phyloP scores from a whole-genome alignment of 225 moss, liverwort and hornwort species.

The Pseudisothecium myosuroides region DNA sequence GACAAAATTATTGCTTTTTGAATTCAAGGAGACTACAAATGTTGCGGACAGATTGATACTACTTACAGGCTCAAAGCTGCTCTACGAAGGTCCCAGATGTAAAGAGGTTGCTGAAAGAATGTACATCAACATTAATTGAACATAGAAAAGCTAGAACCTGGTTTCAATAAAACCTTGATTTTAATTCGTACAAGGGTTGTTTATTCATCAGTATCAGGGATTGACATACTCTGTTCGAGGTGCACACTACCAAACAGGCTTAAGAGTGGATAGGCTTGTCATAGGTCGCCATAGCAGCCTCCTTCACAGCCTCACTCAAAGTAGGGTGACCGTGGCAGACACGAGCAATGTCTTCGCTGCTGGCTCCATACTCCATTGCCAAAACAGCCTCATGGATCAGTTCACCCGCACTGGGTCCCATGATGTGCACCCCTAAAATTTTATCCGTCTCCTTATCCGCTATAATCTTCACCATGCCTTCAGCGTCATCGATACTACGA shows the following conservation, averaged over 20 bases:
- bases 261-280: constrained; percentile 91
- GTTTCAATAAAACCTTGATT: not conserved
- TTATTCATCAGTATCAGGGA: constrained; percentile 24
- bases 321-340: constrained; percentile 95
- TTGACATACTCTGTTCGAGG: constrained; percentile 5
- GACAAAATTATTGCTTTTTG: not conserved
- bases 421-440: constrained; percentile 89
- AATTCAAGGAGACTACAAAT: not conserved
- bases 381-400: constrained; percentile 86
- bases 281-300: constrained; percentile 97
- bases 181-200: not conserved
- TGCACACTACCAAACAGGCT: constrained; percentile 3
- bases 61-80: not conserved
- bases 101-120: not conserved
- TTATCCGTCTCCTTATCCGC: constrained; percentile 90
- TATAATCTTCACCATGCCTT: constrained; percentile 94
- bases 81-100: not conserved
- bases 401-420: constrained; percentile 94
- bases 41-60: not conserved
- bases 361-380: constrained; percentile 94
- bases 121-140: not conserved
- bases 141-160: not conserved
- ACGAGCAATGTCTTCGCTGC: constrained; percentile 96
- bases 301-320: constrained; percentile 92
- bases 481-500: constrained; percentile 87